Base-by-base conservation (phyloP, 805 yeast genomes). In the Vanderwaltozyma verrucispora region DNA sequence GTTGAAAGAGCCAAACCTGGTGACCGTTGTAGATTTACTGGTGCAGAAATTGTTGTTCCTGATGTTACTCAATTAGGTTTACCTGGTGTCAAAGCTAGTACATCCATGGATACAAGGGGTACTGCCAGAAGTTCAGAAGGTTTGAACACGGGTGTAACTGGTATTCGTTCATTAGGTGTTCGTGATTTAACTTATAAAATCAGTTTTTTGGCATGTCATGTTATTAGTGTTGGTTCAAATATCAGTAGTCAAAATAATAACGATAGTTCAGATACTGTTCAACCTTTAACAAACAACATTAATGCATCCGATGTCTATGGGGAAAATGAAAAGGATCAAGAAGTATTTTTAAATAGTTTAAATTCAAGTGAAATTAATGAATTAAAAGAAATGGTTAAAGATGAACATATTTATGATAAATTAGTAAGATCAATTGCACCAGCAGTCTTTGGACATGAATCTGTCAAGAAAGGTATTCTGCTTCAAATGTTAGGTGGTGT, bases 1-100 rank as follows among this genome's bases (percentile, higher is more conserved):
- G 97, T 92, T 8, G 98, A 89, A 56, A 71, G 87, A 47, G 96
- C 96, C 3, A 92, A 89, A 60, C 96, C 98, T 1, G 98, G 98
- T 47, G 97, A 89, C 61, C 82, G 85, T 57, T 84, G 96, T 63
- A 75, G 77, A 47, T 87, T 92, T 59, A 85, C 95, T 0, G 98
- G 98, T 32, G 80, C 95, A 1, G 92, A 87, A 55, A 86, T 92
- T 41, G 97, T 88, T 8, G 75, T 89, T 16, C 98, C 98, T 1
- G 97, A 89, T 60, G 82, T 92, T 6, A 68, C 94, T 2, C 98
- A 92, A 62, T 68, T 89, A 37, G 96, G 96, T 5, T 66, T 92
- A 27, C 98, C 98, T 0, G 98, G 98, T 45, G 77, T 89, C 15
- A 89, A 87, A 54, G 92, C 98, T 4, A 74, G 80, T 45, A 74